Conservation (phyloP, 306 rosid genomes). For the Dryas drummondii region DNA sequence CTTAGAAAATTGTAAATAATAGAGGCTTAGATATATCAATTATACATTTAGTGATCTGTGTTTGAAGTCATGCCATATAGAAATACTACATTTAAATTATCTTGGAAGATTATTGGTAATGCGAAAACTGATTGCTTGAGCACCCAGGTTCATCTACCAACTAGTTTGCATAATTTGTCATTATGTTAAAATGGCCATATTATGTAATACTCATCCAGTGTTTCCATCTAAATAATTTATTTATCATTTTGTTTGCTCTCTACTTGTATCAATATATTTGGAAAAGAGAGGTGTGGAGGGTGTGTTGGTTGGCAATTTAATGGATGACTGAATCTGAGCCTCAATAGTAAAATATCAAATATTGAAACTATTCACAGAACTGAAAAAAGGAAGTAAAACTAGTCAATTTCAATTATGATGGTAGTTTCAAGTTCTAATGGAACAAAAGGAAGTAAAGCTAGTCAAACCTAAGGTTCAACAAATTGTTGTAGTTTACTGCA, state of each 20-base stretch:
- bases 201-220: not conserved
- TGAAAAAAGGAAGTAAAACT: not conserved
- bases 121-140: not conserved
- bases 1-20: not conserved
- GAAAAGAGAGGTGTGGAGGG: not conserved
- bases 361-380: not conserved
- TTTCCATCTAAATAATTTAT: not conserved
- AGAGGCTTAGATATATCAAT: too few species aligned
- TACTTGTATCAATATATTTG: not conserved
- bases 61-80: not conserved
- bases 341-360: not conserved
- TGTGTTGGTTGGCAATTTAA: not conserved
- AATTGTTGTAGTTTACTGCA: constrained; percentile 1
- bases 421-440: not conserved
- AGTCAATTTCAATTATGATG: not conserved
- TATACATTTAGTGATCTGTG: not conserved
- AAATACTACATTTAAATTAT: not conserved
- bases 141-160: not conserved
- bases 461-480: not conserved
- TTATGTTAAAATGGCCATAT: not conserved
- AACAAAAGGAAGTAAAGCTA: not conserved
- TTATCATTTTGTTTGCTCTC: not conserved
- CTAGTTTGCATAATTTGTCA: not conserved
- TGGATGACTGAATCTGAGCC: not conserved
- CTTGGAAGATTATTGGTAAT: not conserved